A percentile compares a stretch with the other conserved stretches of the same genome.
Conservation (phyloP, 129 eudicot species). For the Flaveria sonorensis region DNA sequence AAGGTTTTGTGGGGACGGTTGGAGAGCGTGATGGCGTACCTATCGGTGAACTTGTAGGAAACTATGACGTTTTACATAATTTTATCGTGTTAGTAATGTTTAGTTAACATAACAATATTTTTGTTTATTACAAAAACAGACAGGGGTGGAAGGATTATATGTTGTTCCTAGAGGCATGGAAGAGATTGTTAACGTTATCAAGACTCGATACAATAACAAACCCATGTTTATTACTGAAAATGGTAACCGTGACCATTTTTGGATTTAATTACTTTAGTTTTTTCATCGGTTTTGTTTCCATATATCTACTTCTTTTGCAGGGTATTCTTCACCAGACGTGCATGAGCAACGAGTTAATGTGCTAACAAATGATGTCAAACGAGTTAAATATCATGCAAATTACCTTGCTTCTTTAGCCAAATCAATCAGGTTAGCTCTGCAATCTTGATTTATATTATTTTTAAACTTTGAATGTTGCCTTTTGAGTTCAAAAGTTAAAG, state of each 20-base stretch:
- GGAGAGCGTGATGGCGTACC: constrained; percentile 57
- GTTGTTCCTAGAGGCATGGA: constrained; percentile 85
- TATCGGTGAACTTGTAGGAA: constrained; percentile 64
- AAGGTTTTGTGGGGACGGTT: constrained; percentile 36
- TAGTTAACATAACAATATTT: not conserved
- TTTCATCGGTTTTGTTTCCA: not conserved
- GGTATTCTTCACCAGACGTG: constrained; percentile 42
- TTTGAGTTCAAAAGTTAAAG: constrained; percentile 10
- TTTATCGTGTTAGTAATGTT: not conserved
- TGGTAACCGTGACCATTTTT: constrained; percentile 39
- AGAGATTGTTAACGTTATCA: constrained; percentile 47
- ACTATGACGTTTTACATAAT: not conserved
- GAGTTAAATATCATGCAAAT: constrained; percentile 51
- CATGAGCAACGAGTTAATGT: constrained; percentile 28
- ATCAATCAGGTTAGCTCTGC: constrained; percentile 57
- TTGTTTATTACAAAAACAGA: constrained; percentile 33
- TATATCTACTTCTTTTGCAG: constrained; percentile 32
- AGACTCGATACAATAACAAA: constrained; percentile 56
- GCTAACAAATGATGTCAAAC: constrained; percentile 47
- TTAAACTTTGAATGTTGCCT: not conserved
- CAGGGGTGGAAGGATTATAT: constrained; percentile 34
- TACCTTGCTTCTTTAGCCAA: constrained; percentile 59
- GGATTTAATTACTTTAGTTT: not conserved
- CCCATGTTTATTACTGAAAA: constrained; percentile 74
- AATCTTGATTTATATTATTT: constrained; percentile 7